Percentiles rank a stretch among this genome's conserved stretches.
Conservation (phyloP, 139 green algal species). For the Chlamydomonas schloesseri region DNA sequence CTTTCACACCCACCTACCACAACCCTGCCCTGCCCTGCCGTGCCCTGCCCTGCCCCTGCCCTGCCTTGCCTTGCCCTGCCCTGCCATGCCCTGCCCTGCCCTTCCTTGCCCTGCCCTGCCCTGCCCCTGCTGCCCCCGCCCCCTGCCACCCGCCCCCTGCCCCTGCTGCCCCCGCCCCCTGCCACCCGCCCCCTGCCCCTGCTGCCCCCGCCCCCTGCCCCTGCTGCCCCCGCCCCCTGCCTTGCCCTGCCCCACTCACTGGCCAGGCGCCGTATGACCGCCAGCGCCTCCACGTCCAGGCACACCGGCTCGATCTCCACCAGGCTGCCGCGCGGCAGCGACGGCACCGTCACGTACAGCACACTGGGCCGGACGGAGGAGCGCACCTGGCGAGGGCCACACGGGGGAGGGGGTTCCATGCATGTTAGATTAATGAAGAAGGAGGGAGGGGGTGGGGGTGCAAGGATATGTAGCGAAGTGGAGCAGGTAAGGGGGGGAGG, state of each 20-base stretch:
- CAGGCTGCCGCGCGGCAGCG: constrained; percentile 67
- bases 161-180: no score
- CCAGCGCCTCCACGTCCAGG: constrained; percentile 44
- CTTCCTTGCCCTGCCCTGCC: background rate
- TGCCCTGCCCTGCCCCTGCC: no score
- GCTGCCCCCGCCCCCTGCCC: no score
- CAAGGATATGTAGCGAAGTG: background rate
- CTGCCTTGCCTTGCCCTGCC: background rate
- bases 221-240: no score
- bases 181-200: no score
- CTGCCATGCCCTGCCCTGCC: background rate
- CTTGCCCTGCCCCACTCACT: background rate
- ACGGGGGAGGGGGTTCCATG: background rate
- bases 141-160: no score
- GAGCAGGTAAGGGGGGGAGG: background rate
- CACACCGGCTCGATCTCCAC: constrained; percentile 82
- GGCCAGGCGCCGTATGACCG: background rate
- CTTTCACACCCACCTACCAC: no score
- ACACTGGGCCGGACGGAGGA: constrained; percentile 49
- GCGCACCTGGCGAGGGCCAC: background rate
- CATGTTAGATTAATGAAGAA: background rate
- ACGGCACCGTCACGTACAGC: constrained; percentile 67
- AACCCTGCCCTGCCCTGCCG: no score
- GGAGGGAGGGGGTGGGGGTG: background rate
- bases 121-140: no score